Conservation (phyloP, 2,329 filamentous ascomycete species). For the Nannizziopsis arthrosporioides region DNA sequence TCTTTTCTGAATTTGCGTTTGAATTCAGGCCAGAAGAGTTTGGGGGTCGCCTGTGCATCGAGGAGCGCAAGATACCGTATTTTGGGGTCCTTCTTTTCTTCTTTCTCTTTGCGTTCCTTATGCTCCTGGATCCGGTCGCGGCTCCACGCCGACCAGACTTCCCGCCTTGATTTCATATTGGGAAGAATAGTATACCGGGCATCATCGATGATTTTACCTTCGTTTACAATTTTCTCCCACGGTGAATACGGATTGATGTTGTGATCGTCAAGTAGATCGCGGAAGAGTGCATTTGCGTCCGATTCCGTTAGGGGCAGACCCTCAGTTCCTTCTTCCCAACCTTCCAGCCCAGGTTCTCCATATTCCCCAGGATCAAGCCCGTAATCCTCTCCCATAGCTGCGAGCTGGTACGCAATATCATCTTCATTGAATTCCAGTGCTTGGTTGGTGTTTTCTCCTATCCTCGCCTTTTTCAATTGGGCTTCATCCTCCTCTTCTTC, state of each 20-base stretch:
- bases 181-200: conserved; percentile 70
- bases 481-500: conserved; percentile 41
- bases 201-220: conserved; percentile 72
- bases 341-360: conserved; percentile 46
- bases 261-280: conserved; percentile 72
- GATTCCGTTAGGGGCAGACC: conserved; percentile 59
- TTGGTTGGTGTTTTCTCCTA: conserved; percentile 38
- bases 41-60: conserved; percentile 69
- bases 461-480: conserved; percentile 41
- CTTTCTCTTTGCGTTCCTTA: conserved; percentile 58
- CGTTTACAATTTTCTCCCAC: conserved; percentile 82
- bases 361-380: conserved; percentile 67
- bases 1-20: conserved; percentile 81
- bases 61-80: conserved; percentile 75
- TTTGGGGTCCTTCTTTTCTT: conserved; percentile 70
- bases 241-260: conserved; percentile 75
- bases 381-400: conserved; percentile 78
- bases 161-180: conserved; percentile 69
- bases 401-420: conserved; percentile 85
- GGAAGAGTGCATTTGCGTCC: conserved; percentile 68
- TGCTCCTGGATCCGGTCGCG: conserved; percentile 61
- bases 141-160: conserved; percentile 76
- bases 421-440: conserved; percentile 79
- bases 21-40: conserved; percentile 96
- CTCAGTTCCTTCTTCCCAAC: conserved; percentile 51